Conservation (phyloP, 352 stramenopile genomes). For the Globisporangium lucens region DNA sequence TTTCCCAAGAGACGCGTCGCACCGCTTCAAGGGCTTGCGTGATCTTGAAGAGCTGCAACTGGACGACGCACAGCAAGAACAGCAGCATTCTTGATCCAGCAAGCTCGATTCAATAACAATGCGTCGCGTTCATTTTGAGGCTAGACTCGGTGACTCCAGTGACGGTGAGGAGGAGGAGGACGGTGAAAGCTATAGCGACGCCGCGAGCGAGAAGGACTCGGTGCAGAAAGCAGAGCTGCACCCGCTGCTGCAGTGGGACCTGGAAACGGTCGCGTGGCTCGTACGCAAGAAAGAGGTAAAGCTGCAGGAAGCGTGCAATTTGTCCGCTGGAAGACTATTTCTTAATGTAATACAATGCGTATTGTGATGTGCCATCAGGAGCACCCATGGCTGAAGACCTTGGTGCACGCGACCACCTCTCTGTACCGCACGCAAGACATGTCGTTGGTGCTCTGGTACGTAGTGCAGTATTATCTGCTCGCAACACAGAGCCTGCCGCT, state of each 20-base stretch:
- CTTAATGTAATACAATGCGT: neutral
- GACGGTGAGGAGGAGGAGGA: neutral
- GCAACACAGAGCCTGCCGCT: neutral
- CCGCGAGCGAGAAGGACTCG: neutral
- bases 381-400: conserved; percentile 28
- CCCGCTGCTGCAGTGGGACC: conserved; percentile 57
- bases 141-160: too few relatives aligned
- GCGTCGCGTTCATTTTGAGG: neutral
- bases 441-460: conserved; percentile 60
- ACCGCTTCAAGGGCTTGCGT: neutral
- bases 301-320: neutral
- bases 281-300: conserved; percentile 38
- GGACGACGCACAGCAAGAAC: neutral
- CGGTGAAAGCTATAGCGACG: neutral
- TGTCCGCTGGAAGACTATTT: neutral
- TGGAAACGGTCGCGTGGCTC: conserved; percentile 36
- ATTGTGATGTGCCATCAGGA: conserved; percentile 8
- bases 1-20: neutral
- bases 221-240: conserved; percentile 21
- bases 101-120: neutral
- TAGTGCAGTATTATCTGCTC: neutral
- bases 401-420: conserved; percentile 56
- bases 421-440: conserved; percentile 54
- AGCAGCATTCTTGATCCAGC: neutral
- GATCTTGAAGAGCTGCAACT: neutral